phyloP scores from a whole-genome alignment of 2,329 filamentous ascomycete species.

The Fusarium kyushuense region DNA sequence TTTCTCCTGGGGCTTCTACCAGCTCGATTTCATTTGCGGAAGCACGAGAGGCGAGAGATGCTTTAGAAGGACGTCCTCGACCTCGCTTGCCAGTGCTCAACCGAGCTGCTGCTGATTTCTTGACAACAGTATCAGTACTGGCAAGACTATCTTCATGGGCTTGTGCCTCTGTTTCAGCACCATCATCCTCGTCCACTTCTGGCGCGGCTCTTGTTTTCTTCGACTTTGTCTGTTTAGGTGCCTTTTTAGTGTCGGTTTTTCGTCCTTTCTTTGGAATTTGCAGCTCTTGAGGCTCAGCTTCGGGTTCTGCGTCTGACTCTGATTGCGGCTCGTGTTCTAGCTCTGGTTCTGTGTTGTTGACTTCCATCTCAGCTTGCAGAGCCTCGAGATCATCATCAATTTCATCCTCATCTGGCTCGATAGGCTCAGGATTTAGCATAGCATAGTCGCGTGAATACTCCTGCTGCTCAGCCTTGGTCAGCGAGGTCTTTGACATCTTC shows the following conservation, averaged over 20 bases:
- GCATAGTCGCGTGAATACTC: slow-evolving; percentile 57
- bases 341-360: slow-evolving; percentile 44
- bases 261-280: slow-evolving; percentile 66
- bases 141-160: slow-evolving; percentile 55
- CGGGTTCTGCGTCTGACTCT: slow-evolving; percentile 21
- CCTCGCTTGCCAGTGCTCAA: slow-evolving; percentile 43
- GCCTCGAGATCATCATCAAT: slow-evolving; percentile 65
- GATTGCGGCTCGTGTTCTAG: slow-evolving; percentile 16
- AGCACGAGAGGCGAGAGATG: slow-evolving; percentile 48
- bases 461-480: slow-evolving; percentile 45
- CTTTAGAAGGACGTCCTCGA: slow-evolving; percentile 49
- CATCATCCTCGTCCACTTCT: slow-evolving; percentile 42
- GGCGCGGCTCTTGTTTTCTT: slow-evolving; percentile 58
- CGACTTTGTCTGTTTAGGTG: slow-evolving; percentile 63
- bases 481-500: slow-evolving; percentile 48
- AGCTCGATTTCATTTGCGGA: slow-evolving; percentile 45
- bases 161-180: slow-evolving; percentile 30
- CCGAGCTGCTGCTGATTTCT: slow-evolving; percentile 48
- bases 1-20: slow-evolving; percentile 35
- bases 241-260: slow-evolving; percentile 64
- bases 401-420: slow-evolving; percentile 59
- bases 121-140: slow-evolving; percentile 59
- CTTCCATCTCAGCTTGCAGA: slow-evolving; percentile 63
- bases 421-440: slow-evolving; percentile 65
- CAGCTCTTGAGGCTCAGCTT: slow-evolving; percentile 52